Conservation (phyloP, 75 land plant species). For the Ceratopteris richardii region DNA sequence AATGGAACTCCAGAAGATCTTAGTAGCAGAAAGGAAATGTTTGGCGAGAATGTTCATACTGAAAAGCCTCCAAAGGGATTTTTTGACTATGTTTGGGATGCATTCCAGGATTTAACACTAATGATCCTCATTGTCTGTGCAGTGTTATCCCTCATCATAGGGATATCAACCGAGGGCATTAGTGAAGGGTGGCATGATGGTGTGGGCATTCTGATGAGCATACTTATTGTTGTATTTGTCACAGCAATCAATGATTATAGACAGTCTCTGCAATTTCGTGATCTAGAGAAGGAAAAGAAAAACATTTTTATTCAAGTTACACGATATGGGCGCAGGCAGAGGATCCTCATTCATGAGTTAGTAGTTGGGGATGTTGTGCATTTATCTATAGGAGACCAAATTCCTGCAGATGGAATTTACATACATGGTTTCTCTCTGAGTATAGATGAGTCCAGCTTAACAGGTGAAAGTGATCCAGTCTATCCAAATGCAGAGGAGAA, state of each 20-base stretch:
- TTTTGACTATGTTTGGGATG: conserved; percentile 71
- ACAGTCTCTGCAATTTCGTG: conserved; percentile 63
- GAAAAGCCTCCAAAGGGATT: conserved; percentile 70
- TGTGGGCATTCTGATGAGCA: conserved; percentile 59
- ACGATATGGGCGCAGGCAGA: conserved; percentile 35
- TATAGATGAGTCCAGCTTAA: conserved; percentile 56
- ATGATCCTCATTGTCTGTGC: conserved; percentile 74
- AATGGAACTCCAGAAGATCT: conserved; percentile 18
- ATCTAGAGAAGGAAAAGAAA: conserved; percentile 51
- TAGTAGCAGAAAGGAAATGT: conserved; percentile 37
- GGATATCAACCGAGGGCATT: conserved; percentile 71
- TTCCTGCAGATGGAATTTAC: conserved; percentile 79
- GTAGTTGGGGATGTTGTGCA: conserved; percentile 81
- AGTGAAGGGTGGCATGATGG: conserved; percentile 75
- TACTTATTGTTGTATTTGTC: conserved; percentile 60
- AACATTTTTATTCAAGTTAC: conserved; percentile 52
- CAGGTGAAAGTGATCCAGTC: conserved; percentile 60
- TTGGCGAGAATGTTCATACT: conserved; percentile 51
- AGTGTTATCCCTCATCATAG: conserved; percentile 54
- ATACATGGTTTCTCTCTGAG: conserved; percentile 50
- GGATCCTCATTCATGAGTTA: conserved; percentile 42
- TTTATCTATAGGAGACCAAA: conserved; percentile 66
- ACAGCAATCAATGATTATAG: conserved; percentile 52
- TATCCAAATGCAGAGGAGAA: conserved; percentile 15
- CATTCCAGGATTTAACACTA: conserved; percentile 69